phyloP scores from a whole-genome alignment of 495 filamentous ascomycete genomes.

The Penicillium simplicissimum region DNA sequence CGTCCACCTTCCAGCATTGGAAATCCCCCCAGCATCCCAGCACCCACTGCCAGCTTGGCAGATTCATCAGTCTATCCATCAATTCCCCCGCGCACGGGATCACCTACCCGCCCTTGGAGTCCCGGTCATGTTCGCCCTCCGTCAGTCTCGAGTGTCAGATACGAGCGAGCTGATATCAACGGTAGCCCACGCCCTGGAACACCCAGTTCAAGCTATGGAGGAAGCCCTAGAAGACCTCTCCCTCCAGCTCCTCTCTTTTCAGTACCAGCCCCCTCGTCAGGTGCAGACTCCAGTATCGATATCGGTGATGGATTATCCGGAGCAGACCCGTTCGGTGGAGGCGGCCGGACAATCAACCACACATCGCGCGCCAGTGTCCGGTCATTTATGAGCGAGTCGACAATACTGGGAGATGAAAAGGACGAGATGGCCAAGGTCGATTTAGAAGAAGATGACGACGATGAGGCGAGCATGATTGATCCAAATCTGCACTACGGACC shows the following conservation, averaged over 20 bases:
- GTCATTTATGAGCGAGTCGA: slow-evolving; percentile 69
- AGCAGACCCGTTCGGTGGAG: slow-evolving; percentile 78
- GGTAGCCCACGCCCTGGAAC: slow-evolving; percentile 89
- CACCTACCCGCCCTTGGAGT: slow-evolving; percentile 72
- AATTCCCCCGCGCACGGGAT: slow-evolving; percentile 53
- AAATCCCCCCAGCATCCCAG: slow-evolving; percentile 55
- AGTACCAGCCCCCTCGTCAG: slow-evolving; percentile 34
- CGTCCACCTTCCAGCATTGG: slow-evolving; percentile 58
- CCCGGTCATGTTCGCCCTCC: slow-evolving; percentile 61
- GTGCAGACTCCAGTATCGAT: slow-evolving; percentile 48
- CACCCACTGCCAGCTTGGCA: slow-evolving; percentile 45
- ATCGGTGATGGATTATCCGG: slow-evolving; percentile 57
- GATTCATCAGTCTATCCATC: slow-evolving; percentile 43
- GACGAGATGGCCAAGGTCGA: slow-evolving; percentile 45
- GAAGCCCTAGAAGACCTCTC: slow-evolving; percentile 82
- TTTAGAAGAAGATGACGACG: slow-evolving; percentile 48
- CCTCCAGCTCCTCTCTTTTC: slow-evolving; percentile 88
- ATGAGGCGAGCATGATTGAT: slow-evolving; percentile 38
- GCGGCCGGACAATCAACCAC: slow-evolving; percentile 50
- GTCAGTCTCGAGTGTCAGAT: slow-evolving; percentile 59
- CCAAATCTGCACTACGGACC: slow-evolving; percentile 74
- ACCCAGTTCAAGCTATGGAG: slow-evolving; percentile 81
- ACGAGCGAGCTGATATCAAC: slow-evolving; percentile 86
- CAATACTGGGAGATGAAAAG: slow-evolving; percentile 57
- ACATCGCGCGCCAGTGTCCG: slow-evolving; percentile 49